Conservation (phyloP, 805 yeast genomes). For the Debaryomyces hansenii region DNA sequence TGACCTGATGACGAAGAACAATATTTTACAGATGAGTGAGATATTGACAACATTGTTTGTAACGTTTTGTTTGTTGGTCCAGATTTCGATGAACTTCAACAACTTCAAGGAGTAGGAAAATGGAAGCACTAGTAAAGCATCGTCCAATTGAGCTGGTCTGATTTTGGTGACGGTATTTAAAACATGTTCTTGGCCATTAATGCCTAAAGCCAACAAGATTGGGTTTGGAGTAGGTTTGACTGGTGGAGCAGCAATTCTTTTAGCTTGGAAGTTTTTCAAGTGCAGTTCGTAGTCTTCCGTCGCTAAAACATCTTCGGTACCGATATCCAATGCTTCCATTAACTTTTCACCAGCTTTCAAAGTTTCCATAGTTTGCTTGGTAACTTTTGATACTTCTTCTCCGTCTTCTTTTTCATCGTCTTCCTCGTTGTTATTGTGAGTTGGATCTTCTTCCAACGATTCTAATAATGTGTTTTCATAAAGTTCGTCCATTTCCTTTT, state of each 20-base stretch:
- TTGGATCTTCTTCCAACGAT: slow-evolving; percentile 61
- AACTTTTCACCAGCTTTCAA: slow-evolving; percentile 91
- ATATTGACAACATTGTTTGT: slow-evolving; percentile 50
- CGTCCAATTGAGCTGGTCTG: slow-evolving; percentile 84
- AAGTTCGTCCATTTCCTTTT: slow-evolving; percentile 89
- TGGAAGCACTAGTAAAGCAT: slow-evolving; percentile 87
- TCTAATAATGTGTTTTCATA: slow-evolving; percentile 79
- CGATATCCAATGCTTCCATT: slow-evolving; percentile 89
- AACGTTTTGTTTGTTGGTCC: slow-evolving; percentile 53
- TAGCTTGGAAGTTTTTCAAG: slow-evolving; percentile 34
- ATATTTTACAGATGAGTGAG: slow-evolving; percentile 67
- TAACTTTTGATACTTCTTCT: slow-evolving; percentile 64
- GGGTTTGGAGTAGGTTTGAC: slow-evolving; percentile 65
- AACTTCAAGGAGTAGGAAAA: slow-evolving; percentile 77
- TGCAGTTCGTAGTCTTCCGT: slow-evolving; percentile 49
- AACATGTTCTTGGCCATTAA: slow-evolving; percentile 76
- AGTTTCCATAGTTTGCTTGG: slow-evolving; percentile 84
- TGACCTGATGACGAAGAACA: slow-evolving; percentile 70
- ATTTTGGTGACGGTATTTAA: slow-evolving; percentile 69
- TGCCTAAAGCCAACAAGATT: slow-evolving; percentile 68
- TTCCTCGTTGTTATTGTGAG: slow-evolving; percentile 17
- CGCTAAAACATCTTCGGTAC: slow-evolving; percentile 65
- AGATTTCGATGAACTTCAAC: slow-evolving; percentile 69
- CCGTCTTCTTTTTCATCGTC: slow-evolving; percentile 40
- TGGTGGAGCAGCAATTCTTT: slow-evolving; percentile 50